These are phyloP conservation scores for Lepidopterella palustris DNA, from an alignment of 495 filamentous ascomycete genomes.

Conservation along the genomic window DNA sequence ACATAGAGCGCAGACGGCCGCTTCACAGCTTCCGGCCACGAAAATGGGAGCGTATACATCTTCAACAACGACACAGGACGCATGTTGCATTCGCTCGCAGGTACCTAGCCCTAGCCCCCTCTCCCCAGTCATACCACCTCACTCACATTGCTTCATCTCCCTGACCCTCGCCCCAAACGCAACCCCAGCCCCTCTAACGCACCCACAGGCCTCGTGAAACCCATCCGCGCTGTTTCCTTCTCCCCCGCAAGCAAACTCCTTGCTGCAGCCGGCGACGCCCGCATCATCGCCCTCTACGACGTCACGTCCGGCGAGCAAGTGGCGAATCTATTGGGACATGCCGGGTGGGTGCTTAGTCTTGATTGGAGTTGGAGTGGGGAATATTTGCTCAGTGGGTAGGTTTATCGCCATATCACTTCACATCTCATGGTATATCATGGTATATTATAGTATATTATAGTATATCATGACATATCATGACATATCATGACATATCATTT, in stretches of 20 bases:
- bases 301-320: slow-evolving; percentile 88
- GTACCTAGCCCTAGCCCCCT: slow-evolving; percentile 53
- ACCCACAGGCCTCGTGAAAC: slow-evolving; percentile 67
- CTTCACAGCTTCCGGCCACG: slow-evolving; percentile 84
- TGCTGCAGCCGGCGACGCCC: slow-evolving; percentile 87
- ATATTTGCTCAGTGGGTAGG: slow-evolving; percentile 77
- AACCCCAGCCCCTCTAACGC: neutral
- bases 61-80: slow-evolving; percentile 87
- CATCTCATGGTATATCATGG: too few species aligned
- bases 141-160: neutral
- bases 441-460: too few species aligned
- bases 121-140: neutral
- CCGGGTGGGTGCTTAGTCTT: slow-evolving; percentile 79
- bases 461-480: too few species aligned
- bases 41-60: slow-evolving; percentile 88
- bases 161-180: neutral
- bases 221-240: slow-evolving; percentile 77
- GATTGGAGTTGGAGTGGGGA: slow-evolving; percentile 95
- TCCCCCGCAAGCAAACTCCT: slow-evolving; percentile 77
- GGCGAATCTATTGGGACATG: slow-evolving; percentile 70
- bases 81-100: slow-evolving; percentile 76
- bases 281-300: slow-evolving; percentile 85
- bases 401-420: slow-evolving; percentile 5
- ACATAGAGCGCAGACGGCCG: slow-evolving; percentile 64
- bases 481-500: too few species aligned